Percentiles rank a stretch among this genome's conserved stretches.
These are phyloP conservation scores for Naganishia cerealis DNA, from an alignment of 1,284 basidiomycete species.

Conservation along the genomic window DNA sequence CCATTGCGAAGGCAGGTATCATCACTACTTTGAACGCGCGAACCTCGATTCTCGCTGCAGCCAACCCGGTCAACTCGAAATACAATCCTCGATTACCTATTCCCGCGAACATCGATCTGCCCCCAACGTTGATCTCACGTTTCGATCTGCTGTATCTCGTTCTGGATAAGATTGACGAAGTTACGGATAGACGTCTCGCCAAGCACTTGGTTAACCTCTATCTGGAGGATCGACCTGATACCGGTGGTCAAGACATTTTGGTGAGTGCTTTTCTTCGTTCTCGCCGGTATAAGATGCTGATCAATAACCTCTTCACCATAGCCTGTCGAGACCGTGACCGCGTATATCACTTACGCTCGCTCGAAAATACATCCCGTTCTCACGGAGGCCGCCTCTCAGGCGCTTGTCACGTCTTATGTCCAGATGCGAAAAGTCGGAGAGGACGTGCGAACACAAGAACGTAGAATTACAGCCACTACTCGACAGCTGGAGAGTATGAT, in stretches of 20 bases:
- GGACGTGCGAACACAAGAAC: constrained; percentile 81
- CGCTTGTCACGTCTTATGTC: constrained; percentile 86
- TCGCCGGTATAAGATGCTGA: not conserved
- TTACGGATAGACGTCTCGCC: constrained; percentile 81
- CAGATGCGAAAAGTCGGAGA: constrained; percentile 88
- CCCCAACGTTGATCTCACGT: constrained; percentile 93
- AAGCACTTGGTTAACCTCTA: constrained; percentile 92
- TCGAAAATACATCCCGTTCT: constrained; percentile 86
- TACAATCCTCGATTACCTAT: constrained; percentile 89
- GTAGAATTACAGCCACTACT: constrained; percentile 95
- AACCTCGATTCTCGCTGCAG: constrained; percentile 93
- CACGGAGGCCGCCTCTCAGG: constrained; percentile 78
- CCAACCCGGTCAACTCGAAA: constrained; percentile 93
- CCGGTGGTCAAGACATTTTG: constrained; percentile 70
- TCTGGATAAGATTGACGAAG: constrained; percentile 89
- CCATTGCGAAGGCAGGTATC: constrained; percentile 98
- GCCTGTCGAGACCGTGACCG: constrained; percentile 84
- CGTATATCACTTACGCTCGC: constrained; percentile 91
- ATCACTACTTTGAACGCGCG: constrained; percentile 97
- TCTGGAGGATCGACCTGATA: constrained; percentile 80
- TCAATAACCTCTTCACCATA: constrained; percentile 46
- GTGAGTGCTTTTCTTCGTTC: constrained; percentile 57
- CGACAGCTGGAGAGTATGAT: constrained; percentile 97
- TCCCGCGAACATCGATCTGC: constrained; percentile 81
- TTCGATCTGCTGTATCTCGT: constrained; percentile 98